Evolutionary conservation across 148 eudicot species (phyloP).

Genomic region (Selenicereus undatus): DNA sequence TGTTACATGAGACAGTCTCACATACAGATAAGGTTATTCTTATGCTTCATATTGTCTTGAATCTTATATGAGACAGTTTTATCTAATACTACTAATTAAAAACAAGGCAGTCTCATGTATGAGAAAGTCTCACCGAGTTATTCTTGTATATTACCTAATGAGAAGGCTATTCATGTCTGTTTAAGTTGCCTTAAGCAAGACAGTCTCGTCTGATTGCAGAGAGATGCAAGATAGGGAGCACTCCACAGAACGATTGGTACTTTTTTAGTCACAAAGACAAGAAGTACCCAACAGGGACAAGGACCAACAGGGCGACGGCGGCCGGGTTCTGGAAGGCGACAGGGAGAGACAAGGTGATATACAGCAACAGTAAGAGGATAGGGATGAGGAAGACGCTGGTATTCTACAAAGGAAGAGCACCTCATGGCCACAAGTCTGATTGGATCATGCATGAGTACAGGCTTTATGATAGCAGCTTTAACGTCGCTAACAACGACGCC

Average conservation of each 20-base stretch:
- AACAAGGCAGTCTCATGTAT: too few relatives aligned
- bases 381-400: slow-evolving; percentile 62
- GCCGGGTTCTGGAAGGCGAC: slow-evolving; percentile 67
- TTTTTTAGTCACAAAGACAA: slow-evolving; percentile 60
- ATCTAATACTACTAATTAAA: too few relatives aligned
- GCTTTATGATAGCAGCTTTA: slow-evolving; percentile 34
- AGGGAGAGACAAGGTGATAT: slow-evolving; percentile 49
- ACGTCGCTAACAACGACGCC: slow-evolving; percentile 12
- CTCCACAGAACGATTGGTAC: slow-evolving; percentile 58
- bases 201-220: slow-evolving; percentile 22
- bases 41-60: too few relatives aligned
- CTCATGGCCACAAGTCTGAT: slow-evolving; percentile 50
- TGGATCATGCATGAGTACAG: slow-evolving; percentile 66
- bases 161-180: too few relatives aligned
- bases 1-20: neutral
- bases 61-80: too few relatives aligned
- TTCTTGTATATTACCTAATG: too few relatives aligned
- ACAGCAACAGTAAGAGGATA: slow-evolving; percentile 32
- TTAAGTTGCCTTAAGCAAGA: neutral
- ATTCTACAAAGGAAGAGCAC: slow-evolving; percentile 58
- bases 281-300: slow-evolving; percentile 55
- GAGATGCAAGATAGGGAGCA: slow-evolving; percentile 51
- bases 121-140: too few relatives aligned
- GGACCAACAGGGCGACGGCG: slow-evolving; percentile 51
- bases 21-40: too few relatives aligned